Base-by-base conservation (phyloP, 2,329 filamentous ascomycete genomes). In the Exophiala dermatitidis region DNA sequence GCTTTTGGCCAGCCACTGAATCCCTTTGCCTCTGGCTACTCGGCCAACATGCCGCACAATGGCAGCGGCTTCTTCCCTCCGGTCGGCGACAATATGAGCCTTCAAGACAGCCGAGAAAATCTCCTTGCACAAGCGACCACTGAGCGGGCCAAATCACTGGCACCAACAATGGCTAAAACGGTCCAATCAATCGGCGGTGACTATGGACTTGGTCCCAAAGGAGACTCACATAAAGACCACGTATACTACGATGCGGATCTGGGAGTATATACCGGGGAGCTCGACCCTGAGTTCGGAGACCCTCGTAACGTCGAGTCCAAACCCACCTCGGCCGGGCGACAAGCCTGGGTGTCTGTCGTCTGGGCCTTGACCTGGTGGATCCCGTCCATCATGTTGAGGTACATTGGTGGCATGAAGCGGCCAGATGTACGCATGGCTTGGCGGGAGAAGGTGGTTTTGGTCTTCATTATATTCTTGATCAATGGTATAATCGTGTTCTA, bases 351-450 rank as follows among this genome's bases (percentile, higher is more conserved):
- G 28, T 79, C 71, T 1, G 70, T 93, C 38, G 88, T 93, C 2
- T 97, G 90, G 90, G 79, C 81, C 1, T 61, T 94, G 46, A 98
- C 93, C 0, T 97, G 89, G 68, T 97, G 88, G 86, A 93, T 96
- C 61, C 93, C 93, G 0, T 97, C 91, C 0, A 86, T 88, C 45
- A 61, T 87, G 1, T 81, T 98, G 10, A 80, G 80, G n/a, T 85
- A 78, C 55, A 66, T 97, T 53, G 93, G 93, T 32, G 87, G 91
- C 26, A 98, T 98, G 93, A 94, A 95, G 72, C 84, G 93, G 51
- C 93, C 90, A 1, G 93, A 98, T 71, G 89, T 98, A 5, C 87
- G 93, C 29, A 87, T 96, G 82, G 93, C 93, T 0, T 98, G 93
- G 93, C 82, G 93, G 70, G 93, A 98, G 66, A 98, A 98, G 71